Base-by-base conservation (phyloP, 306 rosid genomes). In the Leucaena leucocephala region DNA sequence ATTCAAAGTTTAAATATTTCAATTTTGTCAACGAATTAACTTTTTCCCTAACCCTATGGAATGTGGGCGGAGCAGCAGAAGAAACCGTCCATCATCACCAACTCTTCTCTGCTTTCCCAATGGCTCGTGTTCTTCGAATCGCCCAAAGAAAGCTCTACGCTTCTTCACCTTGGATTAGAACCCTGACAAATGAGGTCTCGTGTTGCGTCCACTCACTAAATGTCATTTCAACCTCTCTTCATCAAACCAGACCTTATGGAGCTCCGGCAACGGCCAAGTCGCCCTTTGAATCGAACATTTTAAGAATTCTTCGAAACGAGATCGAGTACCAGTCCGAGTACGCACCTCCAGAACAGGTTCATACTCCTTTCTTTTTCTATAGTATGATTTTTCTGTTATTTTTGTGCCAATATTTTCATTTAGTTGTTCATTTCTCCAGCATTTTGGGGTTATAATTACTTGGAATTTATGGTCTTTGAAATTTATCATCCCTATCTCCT, bases 261-360 rank as follows among this genome's bases (percentile, higher is more conserved):
- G 67, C 40, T 4, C 8, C 11, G 13, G 52, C 72, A 67, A 40
- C 2, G 50, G 6, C 85, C 57, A 87, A 83, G 71, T 94, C 98
- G 63, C 95, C 91, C 15, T 77, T 92, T 82, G 87, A 89, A 19
- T 84, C 93, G 12, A 91, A 87, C 90, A 86, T 91, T 54, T 63
- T 91, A 59, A 82, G 97, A 82, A 79, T 91, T 19, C 90, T 92
- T n/a, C 84, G 84, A 7, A 87, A 83, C 76, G 97, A 92, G 76
- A 86, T 91, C 33, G 83, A 84, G 75, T 89, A 85, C 84, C 92
- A 85, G 44, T 75, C 58, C 45, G 88, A 86, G 7, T 88, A 80
- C 72, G 92, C 94, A 50, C 97, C 94, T 77, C 92, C 92, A 3
- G 79, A 86, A 6, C 89, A 91, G 97, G 98, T 92, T 87, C 57